phyloP scores from a whole-genome alignment of 257 asterid genomes.

The Asclepias syriaca region DNA sequence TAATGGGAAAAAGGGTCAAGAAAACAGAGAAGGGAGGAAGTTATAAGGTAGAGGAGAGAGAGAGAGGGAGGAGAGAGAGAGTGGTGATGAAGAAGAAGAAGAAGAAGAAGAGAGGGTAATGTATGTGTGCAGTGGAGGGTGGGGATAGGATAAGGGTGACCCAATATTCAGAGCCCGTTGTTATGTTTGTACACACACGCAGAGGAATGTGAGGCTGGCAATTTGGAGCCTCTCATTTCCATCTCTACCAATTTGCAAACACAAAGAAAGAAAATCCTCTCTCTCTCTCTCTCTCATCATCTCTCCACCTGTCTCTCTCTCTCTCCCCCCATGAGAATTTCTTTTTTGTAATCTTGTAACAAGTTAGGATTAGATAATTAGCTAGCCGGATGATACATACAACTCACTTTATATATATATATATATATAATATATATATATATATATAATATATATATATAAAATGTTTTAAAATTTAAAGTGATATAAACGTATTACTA shows the following conservation, averaged over 20 bases:
- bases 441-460: no score
- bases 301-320: constrained; percentile 19
- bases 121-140: not conserved
- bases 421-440: no score
- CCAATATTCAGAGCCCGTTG: constrained; percentile 26
- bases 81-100: no score
- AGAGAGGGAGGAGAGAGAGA: not conserved
- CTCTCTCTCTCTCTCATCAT: constrained; percentile 5
- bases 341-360: not conserved
- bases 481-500: no score
- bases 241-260: constrained; percentile 11
- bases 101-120: not conserved
- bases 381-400: no score
- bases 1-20: not conserved
- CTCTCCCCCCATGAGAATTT: constrained; percentile 10
- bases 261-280: no score
- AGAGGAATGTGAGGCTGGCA: constrained; percentile 38
- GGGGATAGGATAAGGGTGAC: constrained; percentile 73
- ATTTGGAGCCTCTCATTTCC: constrained; percentile 59
- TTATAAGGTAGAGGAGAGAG: constrained; percentile 13
- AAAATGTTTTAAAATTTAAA: no score
- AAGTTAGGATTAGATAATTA: constrained; percentile 5
- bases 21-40: constrained; percentile 8
- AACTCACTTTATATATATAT: no score
- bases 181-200: constrained; percentile 22